Evolutionary conservation across 768 basidiomycete genomes (phyloP).

Genomic region (Dentipellis sp.): DNA sequence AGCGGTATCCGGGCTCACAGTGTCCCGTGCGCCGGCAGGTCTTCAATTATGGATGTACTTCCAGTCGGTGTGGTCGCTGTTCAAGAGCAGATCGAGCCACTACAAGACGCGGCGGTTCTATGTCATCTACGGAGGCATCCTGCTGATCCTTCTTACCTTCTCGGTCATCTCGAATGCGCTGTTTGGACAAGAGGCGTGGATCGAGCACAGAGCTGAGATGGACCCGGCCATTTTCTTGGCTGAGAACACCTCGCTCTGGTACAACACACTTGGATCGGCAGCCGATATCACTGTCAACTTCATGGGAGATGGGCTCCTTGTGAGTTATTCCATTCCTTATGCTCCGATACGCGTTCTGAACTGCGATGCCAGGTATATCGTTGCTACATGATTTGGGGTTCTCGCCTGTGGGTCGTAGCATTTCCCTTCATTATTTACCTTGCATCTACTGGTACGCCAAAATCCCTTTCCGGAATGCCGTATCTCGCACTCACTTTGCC

Average conservation of each 20-base stretch:
- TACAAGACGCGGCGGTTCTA: slow-evolving; percentile 12
- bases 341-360: background rate
- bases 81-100: background rate
- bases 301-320: slow-evolving; percentile 20
- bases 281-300: slow-evolving; percentile 16
- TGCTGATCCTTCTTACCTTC: slow-evolving; percentile 21
- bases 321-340: slow-evolving; percentile 5
- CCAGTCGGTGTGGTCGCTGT: background rate
- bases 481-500: background rate
- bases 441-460: slow-evolving; percentile 14
- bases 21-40: background rate
- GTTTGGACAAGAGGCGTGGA: slow-evolving; percentile 22
- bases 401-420: slow-evolving; percentile 12
- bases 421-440: slow-evolving; percentile 18
- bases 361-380: slow-evolving; percentile 15
- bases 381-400: slow-evolving; percentile 19
- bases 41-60: slow-evolving; percentile 4
- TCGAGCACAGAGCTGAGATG: slow-evolving; percentile 18
- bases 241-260: slow-evolving; percentile 15
- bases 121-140: slow-evolving; percentile 15
- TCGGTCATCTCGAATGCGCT: slow-evolving; percentile 18
- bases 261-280: slow-evolving; percentile 17
- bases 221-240: slow-evolving; percentile 17
- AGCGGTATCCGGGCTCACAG: background rate
- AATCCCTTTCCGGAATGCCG: background rate